phyloP scores from a whole-genome alignment of 1,139 yeast genomes.

The Pichia sp. region DNA sequence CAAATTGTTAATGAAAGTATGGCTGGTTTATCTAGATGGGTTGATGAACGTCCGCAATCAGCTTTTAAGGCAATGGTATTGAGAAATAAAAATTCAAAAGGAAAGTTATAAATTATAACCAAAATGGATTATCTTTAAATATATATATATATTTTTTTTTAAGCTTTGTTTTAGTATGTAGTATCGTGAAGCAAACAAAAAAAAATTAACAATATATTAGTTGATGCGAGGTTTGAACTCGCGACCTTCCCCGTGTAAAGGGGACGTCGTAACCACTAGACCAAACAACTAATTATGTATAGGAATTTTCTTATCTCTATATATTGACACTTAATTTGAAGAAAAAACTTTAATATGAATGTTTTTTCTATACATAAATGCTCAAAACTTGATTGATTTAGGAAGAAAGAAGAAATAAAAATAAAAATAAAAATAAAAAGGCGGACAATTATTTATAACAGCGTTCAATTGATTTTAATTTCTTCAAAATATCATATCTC shows the following conservation, averaged over 20 bases:
- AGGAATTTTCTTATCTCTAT: no score
- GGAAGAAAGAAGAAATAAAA: no score
- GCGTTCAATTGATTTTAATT: no score
- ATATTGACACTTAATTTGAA: no score
- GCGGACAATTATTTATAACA: no score
- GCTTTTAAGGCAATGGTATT: slow-evolving; percentile 30
- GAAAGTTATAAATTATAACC: neutral
- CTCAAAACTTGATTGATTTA: no score
- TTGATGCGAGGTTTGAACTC: slow-evolving; percentile 37
- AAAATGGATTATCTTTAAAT: no score
- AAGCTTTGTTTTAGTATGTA: neutral
- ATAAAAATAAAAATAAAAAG: no score
- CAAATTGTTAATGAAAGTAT: slow-evolving; percentile 64
- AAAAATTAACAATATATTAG: slow-evolving; percentile 18
- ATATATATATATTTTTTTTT: neutral
- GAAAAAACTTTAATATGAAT: no score
- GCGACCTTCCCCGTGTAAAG: slow-evolving; percentile 37
- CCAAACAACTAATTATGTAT: slow-evolving; percentile 32
- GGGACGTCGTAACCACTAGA: slow-evolving; percentile 36
- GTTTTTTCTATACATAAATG: no score
- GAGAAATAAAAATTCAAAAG: slow-evolving; percentile 5
- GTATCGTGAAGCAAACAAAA: neutral
- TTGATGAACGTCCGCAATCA: slow-evolving; percentile 67
- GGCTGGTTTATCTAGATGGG: slow-evolving; percentile 64
- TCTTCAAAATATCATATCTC: no score